These are phyloP conservation scores for Ammopiptanthus mongolicus DNA, from an alignment of 306 rosid genomes.

Conservation along the genomic window DNA sequence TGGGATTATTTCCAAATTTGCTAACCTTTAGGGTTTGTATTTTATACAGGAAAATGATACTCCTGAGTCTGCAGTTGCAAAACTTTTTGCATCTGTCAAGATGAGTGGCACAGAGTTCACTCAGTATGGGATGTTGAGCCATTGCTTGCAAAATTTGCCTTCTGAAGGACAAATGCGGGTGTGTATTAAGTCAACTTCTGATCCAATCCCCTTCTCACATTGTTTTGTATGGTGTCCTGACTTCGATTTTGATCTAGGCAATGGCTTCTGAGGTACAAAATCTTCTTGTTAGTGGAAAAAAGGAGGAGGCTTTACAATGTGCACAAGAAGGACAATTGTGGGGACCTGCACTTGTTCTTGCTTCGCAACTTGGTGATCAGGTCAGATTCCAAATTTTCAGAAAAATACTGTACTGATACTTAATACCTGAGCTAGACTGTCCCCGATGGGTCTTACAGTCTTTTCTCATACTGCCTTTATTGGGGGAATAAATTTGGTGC, in stretches of 20 bases:
- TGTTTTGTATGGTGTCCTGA: conserved; percentile 13
- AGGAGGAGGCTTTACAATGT: conserved; percentile 80
- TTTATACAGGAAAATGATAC: conserved; percentile 64
- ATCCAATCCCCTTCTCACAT: neutral
- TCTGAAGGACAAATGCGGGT: conserved; percentile 77
- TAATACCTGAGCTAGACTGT: conserved; percentile 11
- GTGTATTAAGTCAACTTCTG: conserved; percentile 9
- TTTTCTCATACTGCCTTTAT: neutral
- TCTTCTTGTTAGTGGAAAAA: conserved; percentile 81
- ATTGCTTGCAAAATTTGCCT: conserved; percentile 72
- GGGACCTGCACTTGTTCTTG: conserved; percentile 98
- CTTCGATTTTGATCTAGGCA: conserved; percentile 50
- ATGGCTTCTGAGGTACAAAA: conserved; percentile 88
- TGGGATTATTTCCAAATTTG: neutral
- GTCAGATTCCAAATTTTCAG: conserved; percentile 35
- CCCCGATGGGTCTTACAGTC: neutral
- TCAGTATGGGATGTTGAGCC: conserved; percentile 45
- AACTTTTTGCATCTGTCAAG: conserved; percentile 74
- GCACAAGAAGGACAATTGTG: conserved; percentile 97
- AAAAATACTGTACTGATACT: conserved; percentile 11
- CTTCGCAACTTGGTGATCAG: conserved; percentile 98
- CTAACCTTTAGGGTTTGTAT: conserved; percentile 7
- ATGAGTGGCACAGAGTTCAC: conserved; percentile 32
- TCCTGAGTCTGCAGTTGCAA: conserved; percentile 81
- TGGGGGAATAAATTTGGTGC: conserved; percentile 14